phyloP scores from a whole-genome alignment of 768 basidiomycete species.

The Porpolomopsis calyptriformis region DNA sequence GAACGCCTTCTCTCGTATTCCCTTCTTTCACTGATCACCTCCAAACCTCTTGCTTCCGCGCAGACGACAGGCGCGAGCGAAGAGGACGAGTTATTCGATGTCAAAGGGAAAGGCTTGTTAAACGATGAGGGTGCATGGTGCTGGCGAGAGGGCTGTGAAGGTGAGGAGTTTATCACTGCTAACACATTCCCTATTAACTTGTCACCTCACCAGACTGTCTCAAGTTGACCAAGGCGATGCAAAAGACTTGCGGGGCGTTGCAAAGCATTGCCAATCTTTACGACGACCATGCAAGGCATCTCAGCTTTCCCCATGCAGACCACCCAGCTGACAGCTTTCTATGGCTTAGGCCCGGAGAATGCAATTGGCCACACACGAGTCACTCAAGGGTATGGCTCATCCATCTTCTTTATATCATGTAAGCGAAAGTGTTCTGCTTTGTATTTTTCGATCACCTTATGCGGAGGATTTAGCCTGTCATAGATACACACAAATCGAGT shows the following conservation, averaged over 20 bases:
- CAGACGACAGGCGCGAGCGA: slow-evolving; percentile 37
- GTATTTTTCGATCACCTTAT: background rate
- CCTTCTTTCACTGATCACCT: slow-evolving; percentile 63
- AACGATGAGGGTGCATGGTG: slow-evolving; percentile 79
- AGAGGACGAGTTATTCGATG: slow-evolving; percentile 32
- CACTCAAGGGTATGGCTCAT: slow-evolving; percentile 66
- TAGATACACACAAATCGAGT: slow-evolving; percentile 68
- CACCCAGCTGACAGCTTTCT: too few species aligned
- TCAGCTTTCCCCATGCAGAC: too few species aligned
- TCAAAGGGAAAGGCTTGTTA: slow-evolving; percentile 42
- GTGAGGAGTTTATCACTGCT: slow-evolving; percentile 24
- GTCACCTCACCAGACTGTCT: slow-evolving; percentile 46
- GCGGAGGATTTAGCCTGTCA: slow-evolving; percentile 37
- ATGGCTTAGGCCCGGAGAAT: slow-evolving; percentile 66
- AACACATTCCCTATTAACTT: background rate
- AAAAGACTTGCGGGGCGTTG: slow-evolving; percentile 62
- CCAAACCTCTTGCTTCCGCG: slow-evolving; percentile 45
- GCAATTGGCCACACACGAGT: slow-evolving; percentile 66
- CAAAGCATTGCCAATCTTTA: slow-evolving; percentile 70
- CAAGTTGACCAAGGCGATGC: slow-evolving; percentile 67
- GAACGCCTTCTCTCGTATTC: slow-evolving; percentile 67
- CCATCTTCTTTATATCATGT: slow-evolving; percentile 66
- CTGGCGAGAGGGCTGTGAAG: slow-evolving; percentile 70
- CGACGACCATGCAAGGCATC: slow-evolving; percentile 56
- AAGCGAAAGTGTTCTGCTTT: too few species aligned